Evolutionary conservation across 768 basidiomycete species (phyloP).

Genomic region (Ramaria sp.): DNA sequence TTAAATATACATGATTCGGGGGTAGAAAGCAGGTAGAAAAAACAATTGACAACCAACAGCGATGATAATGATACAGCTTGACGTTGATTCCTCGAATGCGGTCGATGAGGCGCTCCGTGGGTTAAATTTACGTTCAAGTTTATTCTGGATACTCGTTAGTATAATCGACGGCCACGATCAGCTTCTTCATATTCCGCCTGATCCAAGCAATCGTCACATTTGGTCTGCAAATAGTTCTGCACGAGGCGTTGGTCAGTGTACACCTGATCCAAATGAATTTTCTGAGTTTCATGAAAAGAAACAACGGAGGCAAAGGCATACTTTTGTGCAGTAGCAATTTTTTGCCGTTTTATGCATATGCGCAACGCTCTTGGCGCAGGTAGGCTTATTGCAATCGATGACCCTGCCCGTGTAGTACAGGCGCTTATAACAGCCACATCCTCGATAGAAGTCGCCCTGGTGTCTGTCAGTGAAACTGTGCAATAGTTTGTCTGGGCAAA

Average conservation of each 20-base stretch:
- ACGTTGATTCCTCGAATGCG: background rate
- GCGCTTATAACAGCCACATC: slow-evolving; percentile 32
- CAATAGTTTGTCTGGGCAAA: background rate
- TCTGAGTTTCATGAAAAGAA: background rate
- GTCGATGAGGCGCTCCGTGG: slow-evolving; percentile 12
- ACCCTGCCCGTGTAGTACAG: slow-evolving; percentile 52
- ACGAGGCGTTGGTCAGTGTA: slow-evolving; percentile 43
- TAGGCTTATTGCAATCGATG: slow-evolving; percentile 40
- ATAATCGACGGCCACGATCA: slow-evolving; percentile 11
- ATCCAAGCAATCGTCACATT: slow-evolving; percentile 13
- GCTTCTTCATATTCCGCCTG: background rate
- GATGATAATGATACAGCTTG: background rate
- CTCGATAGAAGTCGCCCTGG: slow-evolving; percentile 8
- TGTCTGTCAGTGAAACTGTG: background rate
- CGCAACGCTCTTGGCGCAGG: slow-evolving; percentile 42
- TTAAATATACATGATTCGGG: no score
- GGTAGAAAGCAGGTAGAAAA: no score
- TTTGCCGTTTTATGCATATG: slow-evolving; percentile 52
- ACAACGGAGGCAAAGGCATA: slow-evolving; percentile 17
- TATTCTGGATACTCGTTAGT: background rate
- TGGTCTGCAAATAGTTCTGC: slow-evolving; percentile 53
- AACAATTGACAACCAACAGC: no score
- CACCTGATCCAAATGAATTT: slow-evolving; percentile 18
- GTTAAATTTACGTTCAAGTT: background rate
- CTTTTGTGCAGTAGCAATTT: slow-evolving; percentile 44